Percentiles rank a stretch among this genome's conserved stretches.
phyloP scores from a whole-genome alignment of 306 rosid species.

The Trifolium pratense region DNA sequence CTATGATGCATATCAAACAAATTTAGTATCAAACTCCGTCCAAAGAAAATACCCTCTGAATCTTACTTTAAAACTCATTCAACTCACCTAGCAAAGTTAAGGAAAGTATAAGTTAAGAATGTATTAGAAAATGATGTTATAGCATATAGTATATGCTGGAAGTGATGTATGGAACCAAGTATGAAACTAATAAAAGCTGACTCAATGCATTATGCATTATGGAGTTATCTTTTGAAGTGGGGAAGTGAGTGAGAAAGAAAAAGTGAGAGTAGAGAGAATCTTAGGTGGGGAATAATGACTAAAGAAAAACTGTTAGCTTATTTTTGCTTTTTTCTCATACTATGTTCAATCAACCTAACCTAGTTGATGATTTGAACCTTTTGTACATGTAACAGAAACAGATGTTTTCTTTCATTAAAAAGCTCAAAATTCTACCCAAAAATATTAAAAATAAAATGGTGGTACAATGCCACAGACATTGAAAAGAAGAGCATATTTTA shows the following conservation, averaged over 20 bases:
- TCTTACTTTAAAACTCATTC: too few species aligned
- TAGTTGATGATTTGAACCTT: constrained; percentile 43
- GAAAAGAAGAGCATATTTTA: constrained; percentile 38
- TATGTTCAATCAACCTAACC: constrained; percentile 45
- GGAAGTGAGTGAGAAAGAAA: constrained; percentile 32
- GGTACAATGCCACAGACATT: constrained; percentile 10
- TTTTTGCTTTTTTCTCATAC: constrained; percentile 43
- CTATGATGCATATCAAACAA: too few species aligned
- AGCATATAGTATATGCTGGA: constrained; percentile 24
- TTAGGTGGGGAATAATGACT: constrained; percentile 51
- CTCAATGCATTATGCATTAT: constrained; percentile 52
- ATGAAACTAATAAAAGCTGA: constrained; percentile 44
- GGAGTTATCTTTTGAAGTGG: constrained; percentile 50
- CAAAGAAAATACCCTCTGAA: too few species aligned
- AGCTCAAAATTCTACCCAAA: constrained; percentile 33
- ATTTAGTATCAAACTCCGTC: too few species aligned
- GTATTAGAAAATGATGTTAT: constrained; percentile 24
- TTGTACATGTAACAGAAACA: constrained; percentile 25
- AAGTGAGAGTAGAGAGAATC: constrained; percentile 49
- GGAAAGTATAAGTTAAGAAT: too few species aligned
- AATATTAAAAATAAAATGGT: constrained; percentile 12
- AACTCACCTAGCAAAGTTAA: too few species aligned
- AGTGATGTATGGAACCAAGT: constrained; percentile 49
- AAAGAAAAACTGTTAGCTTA: constrained; percentile 25
- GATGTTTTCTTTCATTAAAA: constrained; percentile 40